A percentile compares a stretch with the other conserved stretches of the same genome.
These are phyloP conservation scores for Ophiognomonia clavigignenti-juglandacearum DNA, from an alignment of 2,329 filamentous ascomycete species.

Conservation along the genomic window DNA sequence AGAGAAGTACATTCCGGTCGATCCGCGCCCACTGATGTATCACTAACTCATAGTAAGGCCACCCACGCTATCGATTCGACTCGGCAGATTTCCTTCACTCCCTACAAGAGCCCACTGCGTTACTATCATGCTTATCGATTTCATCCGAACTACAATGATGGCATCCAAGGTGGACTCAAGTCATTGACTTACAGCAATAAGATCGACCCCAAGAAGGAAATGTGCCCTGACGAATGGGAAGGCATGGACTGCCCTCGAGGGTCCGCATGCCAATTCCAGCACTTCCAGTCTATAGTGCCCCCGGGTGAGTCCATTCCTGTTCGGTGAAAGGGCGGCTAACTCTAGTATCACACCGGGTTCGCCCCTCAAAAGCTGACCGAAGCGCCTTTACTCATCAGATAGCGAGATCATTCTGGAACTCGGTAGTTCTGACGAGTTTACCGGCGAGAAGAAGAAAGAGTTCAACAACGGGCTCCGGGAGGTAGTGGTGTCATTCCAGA, in stretches of 20 bases:
- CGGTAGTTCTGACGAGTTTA: slow-evolving; percentile 61
- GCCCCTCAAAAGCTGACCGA: slow-evolving; percentile 45
- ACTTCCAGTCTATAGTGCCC: slow-evolving; percentile 69
- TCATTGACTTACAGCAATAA: slow-evolving; percentile 92
- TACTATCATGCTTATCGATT: slow-evolving; percentile 87
- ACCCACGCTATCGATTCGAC: slow-evolving; percentile 9
- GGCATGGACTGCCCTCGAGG: slow-evolving; percentile 68
- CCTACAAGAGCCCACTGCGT: slow-evolving; percentile 80
- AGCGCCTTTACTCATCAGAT: slow-evolving; percentile 46
- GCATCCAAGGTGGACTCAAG: slow-evolving; percentile 71
- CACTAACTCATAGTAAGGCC: slow-evolving; percentile 21
- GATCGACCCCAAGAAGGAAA: slow-evolving; percentile 67
- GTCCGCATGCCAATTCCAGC: slow-evolving; percentile 67
- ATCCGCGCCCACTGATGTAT: slow-evolving; percentile 7
- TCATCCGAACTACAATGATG: slow-evolving; percentile 68
- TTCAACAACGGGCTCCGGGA: slow-evolving; percentile 60
- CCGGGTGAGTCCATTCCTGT: slow-evolving; percentile 60
- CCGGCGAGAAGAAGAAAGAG: slow-evolving; percentile 52
- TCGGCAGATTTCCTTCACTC: slow-evolving; percentile 26
- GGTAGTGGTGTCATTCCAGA: slow-evolving; percentile 56
- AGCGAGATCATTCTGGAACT: slow-evolving; percentile 69
- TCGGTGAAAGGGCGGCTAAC: slow-evolving; percentile 16
- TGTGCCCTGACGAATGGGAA: slow-evolving; percentile 73
- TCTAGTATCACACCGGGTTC: slow-evolving; percentile 21
- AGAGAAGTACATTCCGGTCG: slow-evolving; percentile 40